A percentile compares a stretch with the other conserved stretches of the same genome.
phyloP scores from a whole-genome alignment of 768 basidiomycete genomes.

The Trametes cingulata region DNA sequence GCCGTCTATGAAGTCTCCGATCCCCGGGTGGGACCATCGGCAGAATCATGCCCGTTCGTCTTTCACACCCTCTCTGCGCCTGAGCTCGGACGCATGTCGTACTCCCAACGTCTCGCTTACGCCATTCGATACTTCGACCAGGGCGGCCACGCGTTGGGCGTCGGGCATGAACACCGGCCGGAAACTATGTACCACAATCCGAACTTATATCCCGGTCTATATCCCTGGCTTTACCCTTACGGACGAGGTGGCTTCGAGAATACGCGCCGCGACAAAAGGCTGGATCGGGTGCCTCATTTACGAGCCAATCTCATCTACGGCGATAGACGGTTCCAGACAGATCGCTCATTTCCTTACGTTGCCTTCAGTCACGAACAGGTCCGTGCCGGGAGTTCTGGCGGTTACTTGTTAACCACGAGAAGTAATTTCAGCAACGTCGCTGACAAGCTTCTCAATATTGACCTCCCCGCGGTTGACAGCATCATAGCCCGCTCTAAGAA shows the following conservation, averaged over 20 bases:
- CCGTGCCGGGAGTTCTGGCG: constrained; percentile 27
- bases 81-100: constrained; percentile 19
- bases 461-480: not conserved
- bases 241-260: constrained; percentile 39
- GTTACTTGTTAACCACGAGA: constrained; percentile 28
- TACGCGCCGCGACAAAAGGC: not conserved
- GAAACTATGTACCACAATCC: constrained; percentile 39
- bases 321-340: constrained; percentile 43
- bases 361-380: constrained; percentile 44
- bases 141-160: constrained; percentile 30
- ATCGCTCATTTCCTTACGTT: constrained; percentile 38
- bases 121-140: constrained; percentile 33
- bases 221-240: constrained; percentile 46
- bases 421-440: constrained; percentile 23
- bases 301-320: constrained; percentile 37
- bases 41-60: constrained; percentile 40
- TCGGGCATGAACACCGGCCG: constrained; percentile 31
- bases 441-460: constrained; percentile 10
- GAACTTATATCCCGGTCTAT: constrained; percentile 38
- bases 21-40: too few relatives aligned
- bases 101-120: constrained; percentile 22
- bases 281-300: constrained; percentile 26
- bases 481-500: not conserved
- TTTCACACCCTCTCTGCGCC: constrained; percentile 39
- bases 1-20: too few relatives aligned